These are phyloP conservation scores for Phytophthora meadii DNA, from an alignment of 352 stramenopile species.

Conservation along the genomic window DNA sequence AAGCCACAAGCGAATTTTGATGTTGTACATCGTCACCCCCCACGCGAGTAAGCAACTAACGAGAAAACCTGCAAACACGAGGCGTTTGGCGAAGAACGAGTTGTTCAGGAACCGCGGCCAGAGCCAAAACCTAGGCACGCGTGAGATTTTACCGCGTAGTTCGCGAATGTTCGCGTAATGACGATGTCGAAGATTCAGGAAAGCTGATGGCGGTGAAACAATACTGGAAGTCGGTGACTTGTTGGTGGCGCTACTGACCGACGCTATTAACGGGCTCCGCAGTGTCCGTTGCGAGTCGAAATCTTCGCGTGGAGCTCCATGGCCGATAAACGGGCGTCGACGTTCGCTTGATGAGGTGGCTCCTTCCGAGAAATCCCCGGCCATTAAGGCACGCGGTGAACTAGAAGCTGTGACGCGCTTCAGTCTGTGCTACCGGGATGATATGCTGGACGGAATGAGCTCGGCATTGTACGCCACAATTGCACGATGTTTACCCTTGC, in stretches of 20 bases:
- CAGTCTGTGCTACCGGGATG: background rate
- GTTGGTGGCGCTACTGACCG: slow-evolving; percentile 1
- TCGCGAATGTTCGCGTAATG: slow-evolving; percentile 27
- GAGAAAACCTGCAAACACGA: slow-evolving; percentile 51
- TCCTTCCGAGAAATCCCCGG: slow-evolving; percentile 1
- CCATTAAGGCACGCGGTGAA: slow-evolving; percentile 11
- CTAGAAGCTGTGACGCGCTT: slow-evolving; percentile 1
- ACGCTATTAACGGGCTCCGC: slow-evolving; percentile 19
- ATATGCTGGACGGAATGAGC: slow-evolving; percentile 8
- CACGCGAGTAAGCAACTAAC: slow-evolving; percentile 45
- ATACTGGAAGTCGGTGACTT: slow-evolving; percentile 11
- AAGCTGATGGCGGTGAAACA: slow-evolving; percentile 13
- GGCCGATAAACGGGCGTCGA: slow-evolving; percentile 18
- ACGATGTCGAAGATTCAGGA: slow-evolving; percentile 8
- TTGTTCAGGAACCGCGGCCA: slow-evolving; percentile 66
- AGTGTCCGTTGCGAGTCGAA: slow-evolving; percentile 17
- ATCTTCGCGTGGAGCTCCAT: slow-evolving; percentile 29
- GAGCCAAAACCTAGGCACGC: slow-evolving; percentile 57
- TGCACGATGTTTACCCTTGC: slow-evolving; percentile 13
- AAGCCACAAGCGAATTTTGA: slow-evolving; percentile 27
- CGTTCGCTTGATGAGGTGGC: slow-evolving; percentile 8
- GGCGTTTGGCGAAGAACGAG: slow-evolving; percentile 73
- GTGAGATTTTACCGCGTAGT: slow-evolving; percentile 36
- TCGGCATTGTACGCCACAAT: background rate
- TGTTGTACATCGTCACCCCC: slow-evolving; percentile 66